Evolutionary conservation across 2,329 filamentous ascomycete species (phyloP).

Genomic region (Polytolypa hystricis): DNA sequence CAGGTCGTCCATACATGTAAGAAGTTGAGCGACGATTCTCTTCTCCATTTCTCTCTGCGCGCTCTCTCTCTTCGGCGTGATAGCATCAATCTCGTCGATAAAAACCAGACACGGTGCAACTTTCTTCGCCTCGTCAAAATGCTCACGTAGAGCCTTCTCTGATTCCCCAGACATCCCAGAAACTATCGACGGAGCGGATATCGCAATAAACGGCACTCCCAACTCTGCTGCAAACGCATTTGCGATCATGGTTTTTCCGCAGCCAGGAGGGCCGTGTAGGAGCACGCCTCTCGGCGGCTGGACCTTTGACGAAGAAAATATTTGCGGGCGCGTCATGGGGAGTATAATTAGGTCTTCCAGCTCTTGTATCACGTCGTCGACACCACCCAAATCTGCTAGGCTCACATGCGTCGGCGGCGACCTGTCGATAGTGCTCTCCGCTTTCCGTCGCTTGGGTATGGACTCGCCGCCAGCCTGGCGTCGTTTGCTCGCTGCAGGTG

Average conservation of each 20-base stretch:
- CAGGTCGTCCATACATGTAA: conserved; percentile 78
- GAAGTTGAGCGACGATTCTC: conserved; percentile 69
- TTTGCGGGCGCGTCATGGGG: conserved; percentile 57
- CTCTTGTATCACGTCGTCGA: conserved; percentile 59
- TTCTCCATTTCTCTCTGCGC: conserved; percentile 83
- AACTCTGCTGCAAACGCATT: conserved; percentile 67
- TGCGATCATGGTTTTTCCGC: conserved; percentile 76
- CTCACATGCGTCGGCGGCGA: conserved; percentile 56
- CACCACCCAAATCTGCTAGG: conserved; percentile 63
- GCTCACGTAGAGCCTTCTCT: conserved; percentile 72
- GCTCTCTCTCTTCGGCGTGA: conserved; percentile 75
- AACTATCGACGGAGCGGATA: conserved; percentile 71
- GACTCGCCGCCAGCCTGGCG: conserved; percentile 56
- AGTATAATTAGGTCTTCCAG: conserved; percentile 61
- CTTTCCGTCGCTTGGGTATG: conserved; percentile 53
- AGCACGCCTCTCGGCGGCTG: conserved; percentile 64
- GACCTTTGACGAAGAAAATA: conserved; percentile 54
- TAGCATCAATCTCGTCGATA: conserved; percentile 84
- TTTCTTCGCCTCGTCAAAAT: conserved; percentile 78
- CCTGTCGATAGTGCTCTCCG: conserved; percentile 45
- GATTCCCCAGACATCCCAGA: conserved; percentile 84
- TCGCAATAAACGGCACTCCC: conserved; percentile 66
- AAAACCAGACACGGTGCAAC: conserved; percentile 84
- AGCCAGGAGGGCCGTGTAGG: conserved; percentile 72
- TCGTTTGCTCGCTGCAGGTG: conserved; percentile 37